phyloP scores from a whole-genome alignment of 805 yeast species.

The Saccharomycopsis synnaedendra region DNA sequence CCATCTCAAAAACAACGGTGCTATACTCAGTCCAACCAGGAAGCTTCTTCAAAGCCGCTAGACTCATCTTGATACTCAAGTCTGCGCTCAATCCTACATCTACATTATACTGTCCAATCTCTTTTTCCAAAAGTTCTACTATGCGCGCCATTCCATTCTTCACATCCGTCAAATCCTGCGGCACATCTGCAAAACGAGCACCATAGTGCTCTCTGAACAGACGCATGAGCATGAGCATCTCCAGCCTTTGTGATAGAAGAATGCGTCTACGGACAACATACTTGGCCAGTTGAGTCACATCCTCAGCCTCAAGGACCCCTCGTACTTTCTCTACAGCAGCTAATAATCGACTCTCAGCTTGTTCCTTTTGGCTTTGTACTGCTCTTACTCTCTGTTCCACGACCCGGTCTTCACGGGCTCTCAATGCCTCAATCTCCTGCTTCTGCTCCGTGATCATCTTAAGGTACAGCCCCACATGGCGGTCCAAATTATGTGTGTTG shows the following conservation, averaged over 20 bases:
- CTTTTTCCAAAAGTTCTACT: constrained; percentile 42
- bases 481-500: constrained; percentile 63
- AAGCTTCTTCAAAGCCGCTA: constrained; percentile 37
- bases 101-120: constrained; percentile 25
- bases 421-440: constrained; percentile 57
- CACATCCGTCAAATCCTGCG: constrained; percentile 20
- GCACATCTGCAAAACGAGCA: constrained; percentile 17
- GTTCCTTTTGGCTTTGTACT: constrained; percentile 26
- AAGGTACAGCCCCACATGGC: constrained; percentile 78
- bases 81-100: no score
- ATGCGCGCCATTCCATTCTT: constrained; percentile 25
- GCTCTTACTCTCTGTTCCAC: constrained; percentile 29
- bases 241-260: constrained; percentile 31
- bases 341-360: constrained; percentile 28
- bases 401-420: constrained; percentile 37
- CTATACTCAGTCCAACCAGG: constrained; percentile 46
- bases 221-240: constrained; percentile 21
- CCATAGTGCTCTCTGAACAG: constrained; percentile 17
- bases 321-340: constrained; percentile 33
- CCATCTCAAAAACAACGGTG: constrained; percentile 29
- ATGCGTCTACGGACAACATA: constrained; percentile 29
- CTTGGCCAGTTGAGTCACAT: constrained; percentile 27
- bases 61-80: constrained; percentile 30
- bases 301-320: constrained; percentile 19
- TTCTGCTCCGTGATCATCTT: constrained; percentile 78